Percentiles rank a stretch among this genome's conserved stretches.
Evolutionary conservation across 2,329 filamentous ascomycete species (phyloP).

Genomic region (Xylaria hypoxylon): DNA sequence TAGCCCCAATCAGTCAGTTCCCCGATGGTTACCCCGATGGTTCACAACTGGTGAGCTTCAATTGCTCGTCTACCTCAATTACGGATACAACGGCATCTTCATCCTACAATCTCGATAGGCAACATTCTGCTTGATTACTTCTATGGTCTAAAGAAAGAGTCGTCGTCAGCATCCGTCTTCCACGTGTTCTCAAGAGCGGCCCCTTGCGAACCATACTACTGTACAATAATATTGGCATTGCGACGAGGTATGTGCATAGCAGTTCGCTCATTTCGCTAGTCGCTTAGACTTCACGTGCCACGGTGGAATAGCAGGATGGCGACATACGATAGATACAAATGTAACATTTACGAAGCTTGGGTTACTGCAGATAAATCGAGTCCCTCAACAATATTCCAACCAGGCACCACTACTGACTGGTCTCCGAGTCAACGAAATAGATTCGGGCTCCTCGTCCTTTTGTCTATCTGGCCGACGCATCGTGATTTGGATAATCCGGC

Average conservation of each 20-base stretch:
- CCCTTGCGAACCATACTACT: background rate
- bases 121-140: background rate
- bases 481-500: background rate
- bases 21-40: slow-evolving; percentile 5
- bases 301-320: background rate
- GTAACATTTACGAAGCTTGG: background rate
- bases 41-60: background rate
- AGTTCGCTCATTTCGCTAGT: background rate
- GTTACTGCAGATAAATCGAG: background rate
- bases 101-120: background rate
- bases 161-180: slow-evolving; percentile 3
- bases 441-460: background rate
- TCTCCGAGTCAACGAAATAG: background rate
- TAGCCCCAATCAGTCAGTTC: background rate
- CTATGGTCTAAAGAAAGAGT: background rate
- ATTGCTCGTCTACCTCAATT: background rate
- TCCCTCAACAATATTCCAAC: background rate
- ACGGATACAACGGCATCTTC: background rate
- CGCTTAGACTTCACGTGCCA: background rate
- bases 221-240: background rate
- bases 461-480: background rate
- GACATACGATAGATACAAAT: background rate
- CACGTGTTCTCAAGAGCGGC: background rate
- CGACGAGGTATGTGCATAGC: background rate
- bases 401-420: background rate